phyloP scores from a whole-genome alignment of 805 yeast species.

The Henningerozyma blattae region DNA sequence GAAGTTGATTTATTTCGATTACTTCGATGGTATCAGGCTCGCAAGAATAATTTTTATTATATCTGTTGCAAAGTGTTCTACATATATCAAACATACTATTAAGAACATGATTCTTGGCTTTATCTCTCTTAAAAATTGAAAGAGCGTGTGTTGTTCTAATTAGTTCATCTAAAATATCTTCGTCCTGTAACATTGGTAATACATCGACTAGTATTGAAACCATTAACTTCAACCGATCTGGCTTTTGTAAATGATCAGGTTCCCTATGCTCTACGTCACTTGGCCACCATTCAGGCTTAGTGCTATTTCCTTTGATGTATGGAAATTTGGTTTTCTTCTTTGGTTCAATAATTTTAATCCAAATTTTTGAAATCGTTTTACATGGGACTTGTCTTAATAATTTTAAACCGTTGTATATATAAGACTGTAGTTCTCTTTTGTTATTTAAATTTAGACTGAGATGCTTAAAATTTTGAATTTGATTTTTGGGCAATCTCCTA shows the following conservation, averaged over 20 bases:
- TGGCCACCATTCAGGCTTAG: slow-evolving; percentile 71
- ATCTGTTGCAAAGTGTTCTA: background rate
- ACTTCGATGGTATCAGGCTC: background rate
- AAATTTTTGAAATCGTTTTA: slow-evolving; percentile 48
- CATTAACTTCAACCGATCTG: slow-evolving; percentile 41
- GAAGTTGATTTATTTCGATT: background rate
- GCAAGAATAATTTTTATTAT: background rate
- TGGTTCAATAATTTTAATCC: slow-evolving; percentile 60
- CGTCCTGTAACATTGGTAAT: slow-evolving; percentile 8
- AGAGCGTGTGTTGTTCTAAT: slow-evolving; percentile 8
- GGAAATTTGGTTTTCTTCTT: slow-evolving; percentile 52
- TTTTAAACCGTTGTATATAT: slow-evolving; percentile 20
- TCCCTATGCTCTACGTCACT: slow-evolving; percentile 43
- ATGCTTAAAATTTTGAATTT: slow-evolving; percentile 1
- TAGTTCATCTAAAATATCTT: slow-evolving; percentile 8
- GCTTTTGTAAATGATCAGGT: slow-evolving; percentile 60
- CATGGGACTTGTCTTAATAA: slow-evolving; percentile 42
- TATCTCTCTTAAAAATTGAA: slow-evolving; percentile 9
- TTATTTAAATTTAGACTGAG: slow-evolving; percentile 2
- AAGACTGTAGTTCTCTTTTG: slow-evolving; percentile 2
- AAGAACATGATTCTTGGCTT: slow-evolving; percentile 5
- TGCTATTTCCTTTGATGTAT: slow-evolving; percentile 37
- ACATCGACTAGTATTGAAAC: slow-evolving; percentile 24
- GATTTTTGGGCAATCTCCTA: slow-evolving; percentile 3
- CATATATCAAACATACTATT: slow-evolving; percentile 10